These are phyloP conservation scores for Astragalus glycyphyllos DNA, from an alignment of 306 rosid genomes.

Conservation along the genomic window DNA sequence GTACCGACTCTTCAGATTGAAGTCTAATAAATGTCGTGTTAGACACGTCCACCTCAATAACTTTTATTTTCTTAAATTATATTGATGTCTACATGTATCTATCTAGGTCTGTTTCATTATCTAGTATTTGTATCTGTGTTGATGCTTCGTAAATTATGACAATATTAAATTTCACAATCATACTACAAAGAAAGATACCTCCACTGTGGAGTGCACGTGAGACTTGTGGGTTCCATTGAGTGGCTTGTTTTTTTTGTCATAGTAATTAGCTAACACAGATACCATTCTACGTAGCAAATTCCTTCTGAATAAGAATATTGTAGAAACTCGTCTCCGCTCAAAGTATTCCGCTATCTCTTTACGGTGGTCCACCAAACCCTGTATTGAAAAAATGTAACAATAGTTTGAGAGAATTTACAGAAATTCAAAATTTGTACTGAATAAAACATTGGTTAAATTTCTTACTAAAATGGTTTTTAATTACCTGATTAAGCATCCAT, in stretches of 20 bases:
- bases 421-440: background rate
- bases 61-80: too few species aligned
- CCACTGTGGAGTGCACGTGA: conserved; percentile 61
- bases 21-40: too few species aligned
- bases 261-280: conserved; percentile 65
- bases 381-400: background rate
- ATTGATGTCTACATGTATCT: too few species aligned
- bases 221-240: conserved; percentile 76
- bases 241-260: conserved; percentile 63
- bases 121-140: too few species aligned
- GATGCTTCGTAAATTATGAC: too few species aligned
- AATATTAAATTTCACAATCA: too few species aligned
- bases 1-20: too few species aligned
- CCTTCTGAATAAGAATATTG: conserved; percentile 65
- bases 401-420: background rate
- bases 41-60: too few species aligned
- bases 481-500: conserved; percentile 99
- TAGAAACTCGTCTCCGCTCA: conserved; percentile 54
- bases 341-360: conserved; percentile 62
- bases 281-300: conserved; percentile 73
- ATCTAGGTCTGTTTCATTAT: too few species aligned
- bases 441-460: too few species aligned
- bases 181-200: conserved; percentile 44
- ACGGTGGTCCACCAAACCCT: conserved; percentile 64
- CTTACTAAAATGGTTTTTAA: too few species aligned